A percentile compares a stretch with the other conserved stretches of the same genome.
phyloP scores from a whole-genome alignment of 768 basidiomycete species.

The Inosperma sp. region DNA sequence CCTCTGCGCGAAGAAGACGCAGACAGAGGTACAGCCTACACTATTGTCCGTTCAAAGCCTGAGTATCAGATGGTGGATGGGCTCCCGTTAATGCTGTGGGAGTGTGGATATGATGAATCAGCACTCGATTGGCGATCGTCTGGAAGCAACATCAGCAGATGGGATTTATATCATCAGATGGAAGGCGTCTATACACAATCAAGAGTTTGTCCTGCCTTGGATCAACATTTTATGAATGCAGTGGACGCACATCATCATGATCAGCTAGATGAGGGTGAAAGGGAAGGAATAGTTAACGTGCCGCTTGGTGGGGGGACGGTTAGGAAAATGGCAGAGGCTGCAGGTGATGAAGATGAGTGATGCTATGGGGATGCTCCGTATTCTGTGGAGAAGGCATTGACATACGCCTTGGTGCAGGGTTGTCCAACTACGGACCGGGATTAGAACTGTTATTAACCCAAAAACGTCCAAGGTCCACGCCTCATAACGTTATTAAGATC shows the following conservation, averaged over 20 bases:
- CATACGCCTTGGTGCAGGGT: no score
- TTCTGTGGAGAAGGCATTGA: no score
- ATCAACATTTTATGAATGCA: conserved; percentile 60
- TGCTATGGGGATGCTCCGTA: no score
- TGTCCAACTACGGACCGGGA: no score
- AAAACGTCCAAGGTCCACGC: no score
- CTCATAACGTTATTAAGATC: no score
- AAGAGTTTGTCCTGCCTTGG: conserved; percentile 57
- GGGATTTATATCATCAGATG: conserved; percentile 47
- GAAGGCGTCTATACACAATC: conserved; percentile 55
- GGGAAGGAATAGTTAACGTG: conserved; percentile 35
- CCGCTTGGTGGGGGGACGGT: conserved; percentile 71
- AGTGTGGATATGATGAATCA: conserved; percentile 66
- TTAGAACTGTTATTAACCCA: no score
- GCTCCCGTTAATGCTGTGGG: conserved; percentile 88
- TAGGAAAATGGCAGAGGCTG: conserved; percentile 29
- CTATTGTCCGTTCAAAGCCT: conserved; percentile 69
- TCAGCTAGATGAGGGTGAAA: conserved; percentile 23
- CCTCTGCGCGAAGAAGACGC: conserved; percentile 29
- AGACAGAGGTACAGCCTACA: no score
- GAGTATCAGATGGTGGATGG: conserved; percentile 92
- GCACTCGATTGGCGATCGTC: conserved; percentile 74
- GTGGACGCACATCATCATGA: conserved; percentile 47
- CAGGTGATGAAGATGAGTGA: conserved; percentile 23
- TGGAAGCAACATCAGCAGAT: conserved; percentile 25